A percentile compares a stretch with the other conserved stretches of the same genome.
phyloP scores from a whole-genome alignment of 495 filamentous ascomycete genomes.

The Neurospora sp. region DNA sequence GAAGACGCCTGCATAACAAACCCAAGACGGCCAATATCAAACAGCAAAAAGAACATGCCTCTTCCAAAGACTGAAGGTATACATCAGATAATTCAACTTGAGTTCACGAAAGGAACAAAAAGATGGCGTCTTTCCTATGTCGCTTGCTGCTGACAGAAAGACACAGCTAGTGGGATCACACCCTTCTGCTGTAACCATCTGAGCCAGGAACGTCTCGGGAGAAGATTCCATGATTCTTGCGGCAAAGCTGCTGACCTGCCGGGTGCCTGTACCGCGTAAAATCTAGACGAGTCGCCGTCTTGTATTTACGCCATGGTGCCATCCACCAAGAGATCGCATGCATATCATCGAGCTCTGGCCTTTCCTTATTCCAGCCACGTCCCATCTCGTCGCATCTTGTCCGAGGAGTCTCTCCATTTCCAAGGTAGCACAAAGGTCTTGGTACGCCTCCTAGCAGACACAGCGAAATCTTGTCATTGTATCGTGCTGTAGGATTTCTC shows the following conservation, averaged over 20 bases:
- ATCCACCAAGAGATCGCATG: slow-evolving; percentile 11
- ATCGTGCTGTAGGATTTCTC: neutral
- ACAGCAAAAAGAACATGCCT: neutral
- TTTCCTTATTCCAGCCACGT: slow-evolving; percentile 9
- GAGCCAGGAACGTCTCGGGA: neutral
- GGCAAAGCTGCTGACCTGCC: neutral
- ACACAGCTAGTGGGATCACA: neutral
- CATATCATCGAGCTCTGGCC: slow-evolving; percentile 10
- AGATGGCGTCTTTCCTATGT: neutral
- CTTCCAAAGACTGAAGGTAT: neutral
- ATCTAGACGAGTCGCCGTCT: slow-evolving; percentile 11
- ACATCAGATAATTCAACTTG: neutral
- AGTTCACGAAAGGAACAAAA: neutral
- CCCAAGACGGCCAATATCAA: neutral
- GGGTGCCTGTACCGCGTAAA: neutral
- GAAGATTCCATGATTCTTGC: neutral
- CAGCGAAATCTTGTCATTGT: neutral
- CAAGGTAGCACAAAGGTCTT: neutral
- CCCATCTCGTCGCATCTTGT: neutral
- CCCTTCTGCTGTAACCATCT: neutral
- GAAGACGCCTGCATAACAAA: neutral
- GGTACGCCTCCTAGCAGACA: neutral
- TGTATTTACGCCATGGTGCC: slow-evolving; percentile 4
- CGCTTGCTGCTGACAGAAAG: neutral
- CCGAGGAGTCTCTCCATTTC: neutral